Evolutionary conservation across 176 grass and related monocot genomes (phyloP).

Genomic region (Echinochloa phyllopogon): DNA sequence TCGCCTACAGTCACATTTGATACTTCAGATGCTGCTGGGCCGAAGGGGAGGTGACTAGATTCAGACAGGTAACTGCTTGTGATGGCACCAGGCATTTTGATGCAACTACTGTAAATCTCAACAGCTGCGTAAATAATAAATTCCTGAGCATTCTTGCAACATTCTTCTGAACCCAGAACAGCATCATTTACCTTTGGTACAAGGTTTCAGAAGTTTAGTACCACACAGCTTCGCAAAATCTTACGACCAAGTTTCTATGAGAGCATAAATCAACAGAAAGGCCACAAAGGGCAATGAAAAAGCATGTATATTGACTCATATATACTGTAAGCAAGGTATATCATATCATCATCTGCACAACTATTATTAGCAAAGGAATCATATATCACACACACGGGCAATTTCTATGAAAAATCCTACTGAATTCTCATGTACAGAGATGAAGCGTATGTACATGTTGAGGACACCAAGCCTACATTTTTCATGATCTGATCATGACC

Average conservation of each 20-base stretch:
- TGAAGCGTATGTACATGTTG: constrained; percentile 43
- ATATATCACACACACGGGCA: background rate
- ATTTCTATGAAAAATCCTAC: constrained; percentile 34
- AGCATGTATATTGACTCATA: background rate
- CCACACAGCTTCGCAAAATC: background rate
- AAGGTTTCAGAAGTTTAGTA: background rate
- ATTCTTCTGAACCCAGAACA: background rate
- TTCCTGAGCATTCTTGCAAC: background rate
- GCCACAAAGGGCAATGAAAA: background rate
- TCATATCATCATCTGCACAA: constrained; percentile 22
- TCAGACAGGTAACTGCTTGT: background rate
- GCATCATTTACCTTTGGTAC: background rate
- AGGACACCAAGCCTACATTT: constrained; percentile 17
- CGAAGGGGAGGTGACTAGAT: background rate
- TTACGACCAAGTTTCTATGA: background rate
- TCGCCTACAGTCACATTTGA: background rate
- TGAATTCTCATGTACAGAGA: constrained; percentile 42
- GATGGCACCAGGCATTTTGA: background rate
- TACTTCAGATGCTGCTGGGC: background rate
- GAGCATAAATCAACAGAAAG: constrained; percentile 15
- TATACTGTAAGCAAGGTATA: background rate
- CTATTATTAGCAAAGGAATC: background rate
- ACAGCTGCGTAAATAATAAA: background rate
- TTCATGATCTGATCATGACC: constrained; percentile 1
- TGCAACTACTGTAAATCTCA: background rate